A percentile compares a stretch with the other conserved stretches of the same genome.
phyloP scores from a whole-genome alignment of 1,284 basidiomycete genomes.

The Earliella scabrosa region DNA sequence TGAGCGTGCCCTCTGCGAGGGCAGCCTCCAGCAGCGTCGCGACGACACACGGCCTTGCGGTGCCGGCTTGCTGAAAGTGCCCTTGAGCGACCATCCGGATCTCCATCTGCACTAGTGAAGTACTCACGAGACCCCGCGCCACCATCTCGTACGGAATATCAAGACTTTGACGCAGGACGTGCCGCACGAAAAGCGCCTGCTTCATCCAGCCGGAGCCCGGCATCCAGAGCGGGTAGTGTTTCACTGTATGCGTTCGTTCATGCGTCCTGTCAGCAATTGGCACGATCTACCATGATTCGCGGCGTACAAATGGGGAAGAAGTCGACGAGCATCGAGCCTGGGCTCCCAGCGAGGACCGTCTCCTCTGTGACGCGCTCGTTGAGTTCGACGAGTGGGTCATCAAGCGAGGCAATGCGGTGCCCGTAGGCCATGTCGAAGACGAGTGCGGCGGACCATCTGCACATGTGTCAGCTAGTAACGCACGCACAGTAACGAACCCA shows the following conservation, averaged over 20 bases:
- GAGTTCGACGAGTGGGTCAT: slow-evolving; percentile 23
- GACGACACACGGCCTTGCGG: slow-evolving; percentile 29
- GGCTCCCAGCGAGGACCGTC: slow-evolving; percentile 20
- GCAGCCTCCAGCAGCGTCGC: slow-evolving; percentile 26
- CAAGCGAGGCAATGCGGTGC: slow-evolving; percentile 9
- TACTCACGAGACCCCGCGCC: slow-evolving; percentile 27
- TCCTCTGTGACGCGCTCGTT: slow-evolving; percentile 21
- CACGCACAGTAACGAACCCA: too few relatives aligned
- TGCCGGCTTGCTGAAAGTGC: slow-evolving; percentile 23
- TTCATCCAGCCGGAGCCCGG: slow-evolving; percentile 26
- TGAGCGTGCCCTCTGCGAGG: slow-evolving; percentile 10
- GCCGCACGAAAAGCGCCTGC: slow-evolving; percentile 23
- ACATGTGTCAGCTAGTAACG: not conserved
- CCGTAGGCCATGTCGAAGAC: slow-evolving; percentile 29
- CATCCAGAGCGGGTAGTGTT: slow-evolving; percentile 22
- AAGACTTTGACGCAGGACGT: slow-evolving; percentile 19
- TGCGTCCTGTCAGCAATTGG: too few relatives aligned
- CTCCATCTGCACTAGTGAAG: not conserved
- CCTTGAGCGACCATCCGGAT: not conserved
- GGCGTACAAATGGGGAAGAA: slow-evolving; percentile 27
- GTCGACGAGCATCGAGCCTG: slow-evolving; percentile 28
- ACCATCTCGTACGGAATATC: slow-evolving; percentile 32
- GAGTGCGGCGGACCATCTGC: slow-evolving; percentile 26
- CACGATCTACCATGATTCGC: too few relatives aligned
- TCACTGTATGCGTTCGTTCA: slow-evolving; percentile 4